Percentiles rank a stretch among this genome's conserved stretches.
Conservation (phyloP, 768 basidiomycete genomes). For the Collybia sordida region DNA sequence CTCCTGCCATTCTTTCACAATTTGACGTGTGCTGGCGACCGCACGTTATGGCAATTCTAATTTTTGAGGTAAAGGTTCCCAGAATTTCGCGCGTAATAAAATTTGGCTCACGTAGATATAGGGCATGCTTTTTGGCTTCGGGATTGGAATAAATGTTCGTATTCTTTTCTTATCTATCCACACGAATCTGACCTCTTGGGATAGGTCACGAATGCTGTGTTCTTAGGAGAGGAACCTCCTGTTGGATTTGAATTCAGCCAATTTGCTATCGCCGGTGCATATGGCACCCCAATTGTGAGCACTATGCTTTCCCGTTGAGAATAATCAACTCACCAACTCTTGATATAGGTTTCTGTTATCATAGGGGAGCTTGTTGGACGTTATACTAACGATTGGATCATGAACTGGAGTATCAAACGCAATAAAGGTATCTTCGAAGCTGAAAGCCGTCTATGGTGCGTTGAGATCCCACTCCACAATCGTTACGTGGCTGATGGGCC, state of each 20-base stretch:
- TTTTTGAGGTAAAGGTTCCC: slow-evolving; percentile 45
- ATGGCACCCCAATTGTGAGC: slow-evolving; percentile 55
- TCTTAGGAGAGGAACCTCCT: slow-evolving; percentile 55
- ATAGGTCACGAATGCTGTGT: slow-evolving; percentile 66
- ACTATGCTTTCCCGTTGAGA: background rate
- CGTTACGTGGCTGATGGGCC: too few species aligned
- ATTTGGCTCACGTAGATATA: slow-evolving; percentile 11
- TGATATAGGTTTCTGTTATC: slow-evolving; percentile 44
- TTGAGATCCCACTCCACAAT: background rate
- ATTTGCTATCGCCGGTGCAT: slow-evolving; percentile 50
- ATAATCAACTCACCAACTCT: background rate
- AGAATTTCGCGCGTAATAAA: background rate
- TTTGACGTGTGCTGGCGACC: slow-evolving; percentile 63
- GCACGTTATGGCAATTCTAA: slow-evolving; percentile 48
- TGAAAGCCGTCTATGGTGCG: slow-evolving; percentile 60
- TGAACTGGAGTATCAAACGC: slow-evolving; percentile 40
- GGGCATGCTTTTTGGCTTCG: slow-evolving; percentile 62
- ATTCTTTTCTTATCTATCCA: background rate
- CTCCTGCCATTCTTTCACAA: slow-evolving; percentile 39
- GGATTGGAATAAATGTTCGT: slow-evolving; percentile 59
- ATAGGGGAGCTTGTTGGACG: slow-evolving; percentile 53
- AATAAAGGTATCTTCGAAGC: slow-evolving; percentile 62
- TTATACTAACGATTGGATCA: slow-evolving; percentile 54
- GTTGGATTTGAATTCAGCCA: slow-evolving; percentile 53
- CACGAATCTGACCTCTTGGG: background rate